Conservation (phyloP, 2,329 filamentous ascomycete species). For the Aspergillus puulaauensis region DNA sequence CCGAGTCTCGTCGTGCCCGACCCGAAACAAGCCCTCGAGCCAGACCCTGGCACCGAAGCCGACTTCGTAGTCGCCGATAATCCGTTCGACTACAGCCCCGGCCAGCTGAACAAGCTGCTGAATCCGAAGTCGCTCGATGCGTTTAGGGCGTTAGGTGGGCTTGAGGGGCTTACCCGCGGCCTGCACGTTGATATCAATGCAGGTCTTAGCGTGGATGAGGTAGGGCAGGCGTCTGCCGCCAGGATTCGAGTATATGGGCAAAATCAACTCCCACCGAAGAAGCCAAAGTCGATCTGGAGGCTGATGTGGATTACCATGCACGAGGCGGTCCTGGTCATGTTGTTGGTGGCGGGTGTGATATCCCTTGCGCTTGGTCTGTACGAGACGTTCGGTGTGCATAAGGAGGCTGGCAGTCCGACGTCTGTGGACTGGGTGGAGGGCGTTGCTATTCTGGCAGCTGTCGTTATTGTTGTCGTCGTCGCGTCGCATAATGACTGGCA, state of each 20-base stretch:
- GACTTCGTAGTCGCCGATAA: too few species aligned
- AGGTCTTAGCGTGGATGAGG: conserved; percentile 71
- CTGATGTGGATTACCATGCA: too few species aligned
- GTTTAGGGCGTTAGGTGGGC: conserved; percentile 72
- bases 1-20: too few species aligned
- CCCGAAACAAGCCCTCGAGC: too few species aligned
- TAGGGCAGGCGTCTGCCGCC: conserved; percentile 47
- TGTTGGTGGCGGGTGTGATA: conserved; percentile 60
- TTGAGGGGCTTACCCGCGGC: conserved; percentile 71
- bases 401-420: conserved; percentile 52
- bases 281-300: conserved; percentile 37
- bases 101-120: conserved; percentile 72
- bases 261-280: conserved; percentile 37
- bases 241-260: conserved; percentile 50
- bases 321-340: too few species aligned
- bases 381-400: conserved; percentile 53
- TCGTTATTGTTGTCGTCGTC: conserved; percentile 73
- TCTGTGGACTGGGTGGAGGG: conserved; percentile 77
- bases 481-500: conserved; percentile 79
- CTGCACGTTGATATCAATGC: conserved; percentile 63
- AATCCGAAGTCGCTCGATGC: conserved; percentile 77
- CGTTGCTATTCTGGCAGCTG: conserved; percentile 74
- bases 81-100: conserved; percentile 43
- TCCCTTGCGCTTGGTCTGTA: conserved; percentile 74
- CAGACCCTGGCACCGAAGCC: too few species aligned